phyloP scores from a whole-genome alignment of 1,284 basidiomycete genomes.

The Pisolithus thermaeus region DNA sequence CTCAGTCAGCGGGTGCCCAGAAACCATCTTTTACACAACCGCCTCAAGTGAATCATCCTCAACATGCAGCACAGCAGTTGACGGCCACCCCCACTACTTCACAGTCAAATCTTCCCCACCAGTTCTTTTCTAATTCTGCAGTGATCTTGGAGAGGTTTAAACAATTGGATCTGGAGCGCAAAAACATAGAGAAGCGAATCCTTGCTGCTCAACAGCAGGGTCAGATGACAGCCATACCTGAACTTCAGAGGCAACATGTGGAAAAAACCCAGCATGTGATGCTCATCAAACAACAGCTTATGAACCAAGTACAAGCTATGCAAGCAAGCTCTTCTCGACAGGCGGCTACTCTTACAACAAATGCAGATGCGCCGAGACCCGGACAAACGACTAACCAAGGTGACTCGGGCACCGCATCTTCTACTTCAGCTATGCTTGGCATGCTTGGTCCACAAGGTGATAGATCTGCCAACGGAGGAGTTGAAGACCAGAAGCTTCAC shows the following conservation, averaged over 20 bases:
- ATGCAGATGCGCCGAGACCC: neutral
- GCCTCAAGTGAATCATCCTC: neutral
- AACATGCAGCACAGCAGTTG: conserved; percentile 6
- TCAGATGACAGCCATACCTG: conserved; percentile 10
- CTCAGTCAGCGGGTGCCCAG: conserved; percentile 4
- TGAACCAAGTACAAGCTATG: conserved; percentile 10
- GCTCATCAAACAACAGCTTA: conserved; percentile 14
- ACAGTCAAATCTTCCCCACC: neutral
- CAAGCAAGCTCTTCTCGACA: neutral
- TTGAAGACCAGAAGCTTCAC: conserved; percentile 20
- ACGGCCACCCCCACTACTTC: conserved; percentile 10
- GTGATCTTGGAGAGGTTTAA: conserved; percentile 20
- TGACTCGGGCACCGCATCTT: neutral
- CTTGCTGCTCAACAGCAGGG: conserved; percentile 12
- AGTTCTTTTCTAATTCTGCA: conserved; percentile 1
- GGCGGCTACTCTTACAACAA: neutral
- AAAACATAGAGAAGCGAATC: conserved; percentile 16
- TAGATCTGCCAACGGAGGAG: neutral
- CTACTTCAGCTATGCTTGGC: conserved; percentile 5
- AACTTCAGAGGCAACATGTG: conserved; percentile 9
- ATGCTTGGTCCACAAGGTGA: conserved; percentile 5
- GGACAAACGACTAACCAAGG: neutral
- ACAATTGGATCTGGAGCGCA: conserved; percentile 8
- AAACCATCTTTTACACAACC: conserved; percentile 12
- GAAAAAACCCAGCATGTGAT: conserved; percentile 2